Evolutionary conservation across 2,329 filamentous ascomycete genomes (phyloP), one percentile per base, ranked within the genome.

Genomic region (Aspergillus intermedius): DNA sequence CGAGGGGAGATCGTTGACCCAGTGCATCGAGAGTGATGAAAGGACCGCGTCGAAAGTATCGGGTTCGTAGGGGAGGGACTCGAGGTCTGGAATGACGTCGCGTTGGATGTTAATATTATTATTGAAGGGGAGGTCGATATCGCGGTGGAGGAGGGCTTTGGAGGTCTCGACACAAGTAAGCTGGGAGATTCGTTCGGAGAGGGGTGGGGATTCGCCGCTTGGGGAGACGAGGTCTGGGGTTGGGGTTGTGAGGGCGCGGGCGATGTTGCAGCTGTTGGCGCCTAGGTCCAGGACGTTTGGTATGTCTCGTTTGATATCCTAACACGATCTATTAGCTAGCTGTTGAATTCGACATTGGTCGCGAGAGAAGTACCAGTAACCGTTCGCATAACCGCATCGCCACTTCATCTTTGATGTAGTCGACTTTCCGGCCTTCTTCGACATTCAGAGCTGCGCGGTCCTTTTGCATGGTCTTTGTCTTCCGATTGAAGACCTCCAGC

Each of bases 1-100:
- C 1, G 86, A 87, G 0, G 93, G 93, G 4, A 98, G 80, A 67
- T 98, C 89, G 67, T 98, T 98, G 76, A 96, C 87, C 93, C 93
- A 98, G 71, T 98, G 93, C 65, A 98, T 76, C 49, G 87, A 91
- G 50, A 95, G 74, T 48, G 87, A 95, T 64, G 88, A 95, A 53
- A 98, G 75, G 9, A 96, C 88, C 5, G 95, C 82, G 66, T 97
- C 91, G 67, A 96, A 97, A 3, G 84, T 82, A 55, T 83, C 80
- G 4, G 86, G 74, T 43, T 81, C 80, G 65, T 85, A 96, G 0
- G 89, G 88, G 0, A 96, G 73, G 2, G 80, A 78, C 66, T 91
- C 88, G 17, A 76, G 62, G 49, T 72, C 68, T 0, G 79, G 71
- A n/a, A 96, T 75, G 4, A 95, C 83, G 37, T 88, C 77, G 15